phyloP scores from a whole-genome alignment of 495 filamentous ascomycete genomes.

The Hypoxylon crocopeplum region DNA sequence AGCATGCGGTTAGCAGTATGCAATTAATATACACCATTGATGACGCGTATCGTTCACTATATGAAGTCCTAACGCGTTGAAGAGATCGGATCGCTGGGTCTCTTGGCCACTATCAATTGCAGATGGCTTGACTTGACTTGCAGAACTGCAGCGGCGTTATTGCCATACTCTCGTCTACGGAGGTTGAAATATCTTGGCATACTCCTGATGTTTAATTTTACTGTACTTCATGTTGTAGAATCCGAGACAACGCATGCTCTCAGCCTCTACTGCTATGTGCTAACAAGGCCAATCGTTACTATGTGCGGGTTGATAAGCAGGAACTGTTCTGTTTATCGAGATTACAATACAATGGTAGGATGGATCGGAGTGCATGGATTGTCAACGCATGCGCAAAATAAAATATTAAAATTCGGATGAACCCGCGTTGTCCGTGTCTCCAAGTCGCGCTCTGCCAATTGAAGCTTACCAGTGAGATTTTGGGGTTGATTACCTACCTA shows the following conservation, averaged over 20 bases:
- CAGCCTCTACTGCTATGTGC: neutral
- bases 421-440: conserved; percentile 19
- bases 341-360: conserved; percentile 27
- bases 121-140: too few relatives aligned
- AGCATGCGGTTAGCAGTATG: conserved; percentile 17
- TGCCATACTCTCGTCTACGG: too few relatives aligned
- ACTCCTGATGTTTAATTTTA: neutral
- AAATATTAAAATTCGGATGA: conserved; percentile 27
- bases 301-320: neutral
- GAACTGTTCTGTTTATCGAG: conserved; percentile 25
- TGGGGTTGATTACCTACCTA: neutral
- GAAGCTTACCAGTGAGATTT: too few relatives aligned
- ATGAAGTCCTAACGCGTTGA: neutral
- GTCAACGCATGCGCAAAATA: conserved; percentile 11
- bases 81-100: too few relatives aligned
- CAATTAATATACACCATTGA: conserved; percentile 23
- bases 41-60: neutral
- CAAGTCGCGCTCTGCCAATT: too few relatives aligned
- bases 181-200: neutral
- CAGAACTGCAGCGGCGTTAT: too few relatives aligned
- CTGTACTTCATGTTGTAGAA: neutral
- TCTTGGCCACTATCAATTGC: too few relatives aligned
- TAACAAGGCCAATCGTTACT: neutral
- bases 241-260: neutral
- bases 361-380: conserved; percentile 24